Base-by-base conservation (phyloP, 495 filamentous ascomycete genomes). In the Lophiotrema nucula region DNA sequence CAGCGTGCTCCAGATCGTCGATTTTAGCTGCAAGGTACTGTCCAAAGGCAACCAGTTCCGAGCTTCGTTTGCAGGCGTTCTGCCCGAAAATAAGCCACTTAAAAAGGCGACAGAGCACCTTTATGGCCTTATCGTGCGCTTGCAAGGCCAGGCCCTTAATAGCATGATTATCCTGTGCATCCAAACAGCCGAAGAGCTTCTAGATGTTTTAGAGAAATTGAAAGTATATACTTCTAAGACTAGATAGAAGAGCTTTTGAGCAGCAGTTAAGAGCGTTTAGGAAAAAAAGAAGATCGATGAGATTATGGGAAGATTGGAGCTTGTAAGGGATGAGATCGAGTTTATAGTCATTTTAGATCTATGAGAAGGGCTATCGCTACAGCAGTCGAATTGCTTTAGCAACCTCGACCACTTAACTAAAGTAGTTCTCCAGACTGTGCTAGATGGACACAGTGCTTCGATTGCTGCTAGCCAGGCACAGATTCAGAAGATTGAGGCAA, bases 201-300 rank as follows among this genome's bases (percentile, higher is more conserved):
- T 51, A 13, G 47, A 51, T 35, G 47, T 38, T 10, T 27, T 51
- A 19, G 47, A 51, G 10, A 51, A 4, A 18, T 22, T 51, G 26
- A 51, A 22, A 51, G 31, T 51, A 21, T 31, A 39, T 19, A 31
- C 27, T 8, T 13, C 26, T 10, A 35, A 38, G 16, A 51, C 47
- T 6, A 35, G 47, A 51, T 51, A 31, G 47, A 51, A 51, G 47
- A 51, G 47, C 18, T 51, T 51, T 25, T 19, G 47, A 2, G 16
- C n/a, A 39, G 47, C 47, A 2, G 28, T 51, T 31, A 51, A 51
- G 33, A 51, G 47, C 26, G 47, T 51, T 38, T 51, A 31, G 47
- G 38, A 19, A 16, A 51, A 51, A n/a, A 31, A 51, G 31, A 51
- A 51, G 18, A 31, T 51, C 4, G 47, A 39, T 3, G 47, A 51